These are phyloP conservation scores for Haplographium delicatum DNA, from an alignment of 495 filamentous ascomycete genomes.

Conservation along the genomic window DNA sequence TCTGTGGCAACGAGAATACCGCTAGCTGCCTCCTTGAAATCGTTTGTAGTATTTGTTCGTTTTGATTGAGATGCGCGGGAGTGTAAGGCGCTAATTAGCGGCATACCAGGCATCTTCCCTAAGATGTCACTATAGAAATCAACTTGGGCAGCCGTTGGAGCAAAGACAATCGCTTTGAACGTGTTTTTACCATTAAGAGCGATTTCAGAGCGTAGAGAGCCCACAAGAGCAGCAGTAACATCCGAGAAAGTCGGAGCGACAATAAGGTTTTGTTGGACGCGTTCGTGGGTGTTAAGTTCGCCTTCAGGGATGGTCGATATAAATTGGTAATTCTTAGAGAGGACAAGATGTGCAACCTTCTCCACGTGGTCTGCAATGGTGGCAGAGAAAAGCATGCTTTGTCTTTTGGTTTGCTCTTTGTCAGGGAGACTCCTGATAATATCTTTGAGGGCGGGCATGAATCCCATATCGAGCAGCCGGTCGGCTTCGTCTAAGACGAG, in stretches of 20 bases:
- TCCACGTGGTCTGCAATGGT: conserved; percentile 60
- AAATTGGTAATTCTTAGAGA: conserved; percentile 49
- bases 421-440: conserved; percentile 53
- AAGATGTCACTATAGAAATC: conserved; percentile 50
- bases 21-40: conserved; percentile 50
- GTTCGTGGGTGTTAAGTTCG: conserved; percentile 55
- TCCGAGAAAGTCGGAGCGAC: conserved; percentile 48
- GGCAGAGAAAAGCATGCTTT: conserved; percentile 69
- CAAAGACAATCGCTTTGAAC: conserved; percentile 66
- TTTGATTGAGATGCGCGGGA: conserved; percentile 52
- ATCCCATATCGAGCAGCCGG: conserved; percentile 61
- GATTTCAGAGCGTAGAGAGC: conserved; percentile 41
- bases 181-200: conserved; percentile 27
- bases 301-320: conserved; percentile 59
- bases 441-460: conserved; percentile 51
- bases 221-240: conserved; percentile 46
- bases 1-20: conserved; percentile 63
- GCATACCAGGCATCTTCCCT: conserved; percentile 36
- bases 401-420: conserved; percentile 47
- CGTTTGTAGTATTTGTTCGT: conserved; percentile 52
- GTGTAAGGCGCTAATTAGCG: conserved; percentile 52
- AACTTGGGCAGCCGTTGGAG: conserved; percentile 58
- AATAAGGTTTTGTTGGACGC: conserved; percentile 56
- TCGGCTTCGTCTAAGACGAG: conserved; percentile 65
- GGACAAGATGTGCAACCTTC: conserved; percentile 53